Percentiles rank a stretch among this genome's conserved stretches.
Conservation (phyloP, 352 stramenopile species). For the Phytophthora megakarya region DNA sequence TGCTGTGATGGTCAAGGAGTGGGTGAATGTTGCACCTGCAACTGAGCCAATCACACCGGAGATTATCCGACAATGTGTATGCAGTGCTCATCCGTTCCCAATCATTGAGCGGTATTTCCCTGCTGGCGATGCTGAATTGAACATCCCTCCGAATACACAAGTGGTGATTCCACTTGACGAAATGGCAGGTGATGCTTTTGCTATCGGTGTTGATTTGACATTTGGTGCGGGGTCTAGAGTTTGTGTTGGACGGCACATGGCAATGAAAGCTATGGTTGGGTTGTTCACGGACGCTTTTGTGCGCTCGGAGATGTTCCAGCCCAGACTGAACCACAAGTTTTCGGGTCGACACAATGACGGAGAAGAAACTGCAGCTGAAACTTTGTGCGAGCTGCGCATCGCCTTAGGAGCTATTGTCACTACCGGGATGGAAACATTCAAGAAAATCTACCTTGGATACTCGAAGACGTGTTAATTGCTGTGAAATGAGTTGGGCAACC, state of each 20-base stretch:
- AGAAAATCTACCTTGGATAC: too few relatives aligned
- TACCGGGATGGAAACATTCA: too few relatives aligned
- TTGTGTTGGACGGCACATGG: slow-evolving; percentile 40
- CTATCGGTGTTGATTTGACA: slow-evolving; percentile 36
- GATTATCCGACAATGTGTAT: slow-evolving; percentile 39
- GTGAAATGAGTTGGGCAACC: too few relatives aligned
- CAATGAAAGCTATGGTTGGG: slow-evolving; percentile 42
- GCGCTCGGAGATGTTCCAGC: slow-evolving; percentile 33
- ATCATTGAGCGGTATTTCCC: slow-evolving; percentile 38
- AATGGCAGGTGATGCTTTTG: slow-evolving; percentile 39
- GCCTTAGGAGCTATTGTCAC: slow-evolving; percentile 8
- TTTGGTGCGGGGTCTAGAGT: slow-evolving; percentile 36
- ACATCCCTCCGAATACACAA: slow-evolving; percentile 35
- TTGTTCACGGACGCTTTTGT: slow-evolving; percentile 37
- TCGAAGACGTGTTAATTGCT: too few relatives aligned
- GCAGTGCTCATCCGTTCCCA: slow-evolving; percentile 36
- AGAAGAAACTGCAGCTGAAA: slow-evolving; percentile 34
- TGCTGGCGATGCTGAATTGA: slow-evolving; percentile 15
- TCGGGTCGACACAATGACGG: slow-evolving; percentile 42
- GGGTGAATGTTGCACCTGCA: slow-evolving; percentile 17
- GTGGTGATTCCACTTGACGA: slow-evolving; percentile 40
- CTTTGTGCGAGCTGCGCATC: slow-evolving; percentile 33
- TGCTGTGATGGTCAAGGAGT: slow-evolving; percentile 30
- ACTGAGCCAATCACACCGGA: slow-evolving; percentile 24
- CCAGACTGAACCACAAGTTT: slow-evolving; percentile 38